Base-by-base conservation (phyloP, 2,329 filamentous ascomycete genomes). In the Neofusicoccum parvum region DNA sequence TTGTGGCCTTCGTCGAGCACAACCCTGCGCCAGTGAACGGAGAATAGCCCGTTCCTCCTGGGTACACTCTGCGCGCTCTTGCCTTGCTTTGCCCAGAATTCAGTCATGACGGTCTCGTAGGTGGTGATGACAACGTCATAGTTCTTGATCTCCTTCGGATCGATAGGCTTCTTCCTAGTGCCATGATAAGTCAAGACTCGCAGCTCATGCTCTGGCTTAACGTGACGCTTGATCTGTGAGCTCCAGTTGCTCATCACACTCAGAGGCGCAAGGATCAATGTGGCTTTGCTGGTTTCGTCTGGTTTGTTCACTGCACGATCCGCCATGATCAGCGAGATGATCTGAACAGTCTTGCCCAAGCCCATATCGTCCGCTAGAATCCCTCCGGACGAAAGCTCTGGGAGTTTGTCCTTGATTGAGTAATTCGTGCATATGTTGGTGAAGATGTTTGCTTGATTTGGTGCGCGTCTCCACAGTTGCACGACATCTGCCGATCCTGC, bases 161-260 rank as follows among this genome's bases (percentile, higher is more conserved):
- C 49, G 32, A 64, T 78, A 15, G 81, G 78, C 68, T 84, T 86
- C 68, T 86, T 90, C 23, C 80, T 79, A 9, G 69, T 70, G 3
- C 87, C 86, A 72, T 96, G 92, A 65, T 92, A 86, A 37, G 93
- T 83, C 69, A 86, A 88, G 1, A 92, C 87, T 0, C 82, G 87
- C 14, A 96, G 78, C 37, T 82, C 80, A 72, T 90, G 73, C 37
- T 53, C 53, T 0, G 79, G 78, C 0, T 88, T 88, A 41, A 95
- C 78, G 75, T 94, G 93, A 43, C 83, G 85, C 65, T 82, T 76
- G 53, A 97, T 92, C 75, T 97, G 93, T 51, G 88, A 85, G 71
- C 91, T 87, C 93, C 93, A 97, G 74, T 97, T 93, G 15, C 88
- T 87, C 75, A 96, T 86, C 14, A 97, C 81, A 3, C 92, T 88